Percentiles rank a stretch among this genome's conserved stretches.
Conservation (phyloP, 208 protist genomes). For the Angomonas desouzai region DNA sequence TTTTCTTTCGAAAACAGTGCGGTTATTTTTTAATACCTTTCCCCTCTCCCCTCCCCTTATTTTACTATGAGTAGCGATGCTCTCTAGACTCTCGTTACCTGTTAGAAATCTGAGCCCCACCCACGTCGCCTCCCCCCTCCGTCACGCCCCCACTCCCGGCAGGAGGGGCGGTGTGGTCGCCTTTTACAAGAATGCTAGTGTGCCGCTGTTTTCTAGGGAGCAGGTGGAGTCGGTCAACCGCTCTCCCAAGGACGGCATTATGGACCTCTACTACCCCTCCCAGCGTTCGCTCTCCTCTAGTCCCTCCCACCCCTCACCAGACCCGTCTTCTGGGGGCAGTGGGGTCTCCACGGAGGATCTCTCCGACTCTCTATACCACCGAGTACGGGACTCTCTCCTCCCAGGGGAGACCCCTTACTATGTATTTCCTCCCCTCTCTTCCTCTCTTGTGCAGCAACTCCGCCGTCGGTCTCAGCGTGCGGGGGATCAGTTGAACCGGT, state of each 20-base stretch:
- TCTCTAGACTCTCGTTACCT: neutral
- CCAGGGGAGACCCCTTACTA: conserved; percentile 35
- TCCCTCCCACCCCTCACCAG: neutral
- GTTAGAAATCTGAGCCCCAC: neutral
- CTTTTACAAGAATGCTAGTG: neutral
- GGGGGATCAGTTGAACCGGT: conserved; percentile 37
- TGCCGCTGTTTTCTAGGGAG: neutral
- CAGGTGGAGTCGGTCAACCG: conserved; percentile 7
- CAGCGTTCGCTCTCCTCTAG: neutral
- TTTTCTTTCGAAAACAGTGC: neutral
- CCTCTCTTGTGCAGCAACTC: conserved; percentile 12
- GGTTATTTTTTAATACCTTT: conserved; percentile 8
- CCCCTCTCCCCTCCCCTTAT: too few relatives aligned
- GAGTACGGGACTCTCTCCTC: conserved; percentile 36
- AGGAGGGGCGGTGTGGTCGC: neutral
- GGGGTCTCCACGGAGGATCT: too few relatives aligned
- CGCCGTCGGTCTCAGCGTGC: neutral
- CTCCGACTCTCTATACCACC: conserved; percentile 48
- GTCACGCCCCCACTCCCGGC: too few relatives aligned
- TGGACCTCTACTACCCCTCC: neutral
- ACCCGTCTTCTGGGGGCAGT: too few relatives aligned
- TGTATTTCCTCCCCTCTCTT: conserved; percentile 23
- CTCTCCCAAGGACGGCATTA: neutral
- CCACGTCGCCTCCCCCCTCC: neutral
- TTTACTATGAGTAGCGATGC: too few relatives aligned